phyloP scores from a whole-genome alignment of 2,329 filamentous ascomycete species.

The Penicillium griseofulvum region DNA sequence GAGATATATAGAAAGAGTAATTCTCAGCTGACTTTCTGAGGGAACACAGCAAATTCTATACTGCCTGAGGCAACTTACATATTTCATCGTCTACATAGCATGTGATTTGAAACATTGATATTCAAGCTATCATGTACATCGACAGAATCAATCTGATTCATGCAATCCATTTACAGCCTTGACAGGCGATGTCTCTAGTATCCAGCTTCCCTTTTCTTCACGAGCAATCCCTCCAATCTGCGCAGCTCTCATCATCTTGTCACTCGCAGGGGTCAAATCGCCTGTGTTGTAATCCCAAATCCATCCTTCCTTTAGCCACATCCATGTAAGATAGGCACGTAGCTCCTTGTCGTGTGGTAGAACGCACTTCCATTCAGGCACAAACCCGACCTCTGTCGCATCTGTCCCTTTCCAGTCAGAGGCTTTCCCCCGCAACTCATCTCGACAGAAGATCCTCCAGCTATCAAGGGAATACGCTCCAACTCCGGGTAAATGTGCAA shows the following conservation, averaged over 20 bases:
- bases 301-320: slow-evolving; percentile 86
- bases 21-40: slow-evolving; percentile 2
- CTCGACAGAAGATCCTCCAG: slow-evolving; percentile 91
- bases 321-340: slow-evolving; percentile 82
- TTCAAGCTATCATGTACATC: slow-evolving; percentile 13
- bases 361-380: slow-evolving; percentile 89
- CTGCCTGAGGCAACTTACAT: background rate
- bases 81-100: background rate
- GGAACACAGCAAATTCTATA: background rate
- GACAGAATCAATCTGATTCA: slow-evolving; percentile 5
- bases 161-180: slow-evolving; percentile 30
- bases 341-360: slow-evolving; percentile 82
- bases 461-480: slow-evolving; percentile 82
- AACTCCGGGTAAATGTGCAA: slow-evolving; percentile 74
- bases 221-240: slow-evolving; percentile 41
- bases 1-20: background rate
- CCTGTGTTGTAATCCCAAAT: slow-evolving; percentile 75
- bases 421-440: slow-evolving; percentile 66
- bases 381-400: slow-evolving; percentile 53
- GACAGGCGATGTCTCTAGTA: slow-evolving; percentile 34
- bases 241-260: slow-evolving; percentile 39
- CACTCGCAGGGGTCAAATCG: slow-evolving; percentile 40
- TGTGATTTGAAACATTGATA: background rate
- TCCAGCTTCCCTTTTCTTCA: slow-evolving; percentile 43
- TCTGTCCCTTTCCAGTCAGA: slow-evolving; percentile 63